Evolutionary conservation across 495 filamentous ascomycete genomes (phyloP).

Genomic region (Aspergillus diversus): DNA sequence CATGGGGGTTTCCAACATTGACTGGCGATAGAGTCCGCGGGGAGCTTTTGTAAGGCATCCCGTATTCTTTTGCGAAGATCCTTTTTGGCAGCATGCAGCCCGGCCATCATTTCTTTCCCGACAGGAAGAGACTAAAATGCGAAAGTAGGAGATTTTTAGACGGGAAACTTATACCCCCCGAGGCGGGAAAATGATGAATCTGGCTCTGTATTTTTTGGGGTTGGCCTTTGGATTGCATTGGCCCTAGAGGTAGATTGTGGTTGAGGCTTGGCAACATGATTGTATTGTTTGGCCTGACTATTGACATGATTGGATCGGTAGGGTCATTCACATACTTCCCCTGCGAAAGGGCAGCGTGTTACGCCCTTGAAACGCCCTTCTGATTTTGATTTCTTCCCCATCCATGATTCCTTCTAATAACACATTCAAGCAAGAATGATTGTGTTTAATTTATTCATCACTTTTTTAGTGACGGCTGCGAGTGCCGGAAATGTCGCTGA

Average conservation of each 20-base stretch:
- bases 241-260: not conserved
- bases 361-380: conserved; percentile 17
- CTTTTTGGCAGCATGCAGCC: conserved; percentile 68
- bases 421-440: conserved; percentile 19
- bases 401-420: not conserved
- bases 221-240: too few relatives aligned
- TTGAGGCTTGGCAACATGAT: conserved; percentile 14
- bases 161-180: not conserved
- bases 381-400: conserved; percentile 1
- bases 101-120: conserved; percentile 44
- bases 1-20: conserved; percentile 62
- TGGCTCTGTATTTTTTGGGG: not conserved
- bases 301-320: conserved; percentile 24
- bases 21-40: conserved; percentile 56
- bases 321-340: conserved; percentile 15
- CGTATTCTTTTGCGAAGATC: conserved; percentile 73
- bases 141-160: not conserved
- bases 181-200: not conserved
- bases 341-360: conserved; percentile 18
- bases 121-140: conserved; percentile 8
- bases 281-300: conserved; percentile 16
- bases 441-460: conserved; percentile 20
- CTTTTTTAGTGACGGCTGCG: conserved; percentile 33
- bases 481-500: conserved; percentile 42
- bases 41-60: conserved; percentile 58